Evolutionary conservation across 2,329 filamentous ascomycete species (phyloP).

Genomic region (Nigrospora sphaerica): DNA sequence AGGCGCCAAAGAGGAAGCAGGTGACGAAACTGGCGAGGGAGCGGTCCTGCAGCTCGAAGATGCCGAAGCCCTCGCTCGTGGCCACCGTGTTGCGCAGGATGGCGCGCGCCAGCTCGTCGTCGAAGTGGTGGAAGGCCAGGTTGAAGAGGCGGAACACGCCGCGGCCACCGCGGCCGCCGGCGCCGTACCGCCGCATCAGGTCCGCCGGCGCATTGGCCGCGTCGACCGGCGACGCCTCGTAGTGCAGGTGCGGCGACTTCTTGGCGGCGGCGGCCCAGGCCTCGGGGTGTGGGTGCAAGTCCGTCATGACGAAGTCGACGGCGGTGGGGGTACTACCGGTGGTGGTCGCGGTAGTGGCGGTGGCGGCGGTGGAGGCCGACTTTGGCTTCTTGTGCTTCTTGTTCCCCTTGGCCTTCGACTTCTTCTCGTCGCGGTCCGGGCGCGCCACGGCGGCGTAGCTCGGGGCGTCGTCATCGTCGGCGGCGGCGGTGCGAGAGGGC

Average conservation of each 20-base stretch:
- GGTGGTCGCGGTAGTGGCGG: constrained; percentile 4
- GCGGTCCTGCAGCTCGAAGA: constrained; percentile 70
- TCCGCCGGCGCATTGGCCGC: constrained; percentile 51
- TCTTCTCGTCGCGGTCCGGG: neutral
- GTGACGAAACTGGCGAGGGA: constrained; percentile 46
- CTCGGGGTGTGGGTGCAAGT: constrained; percentile 56
- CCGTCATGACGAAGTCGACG: constrained; percentile 57
- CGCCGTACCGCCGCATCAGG: constrained; percentile 28
- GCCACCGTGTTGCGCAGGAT: constrained; percentile 59
- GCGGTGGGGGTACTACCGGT: constrained; percentile 12
- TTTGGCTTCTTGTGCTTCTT: neutral
- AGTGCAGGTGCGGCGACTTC: constrained; percentile 49
- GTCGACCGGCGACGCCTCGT: constrained; percentile 55
- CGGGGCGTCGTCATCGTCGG: constrained; percentile 11
- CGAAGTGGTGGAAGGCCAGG: constrained; percentile 72
- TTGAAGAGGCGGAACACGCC: constrained; percentile 64
- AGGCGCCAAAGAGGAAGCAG: constrained; percentile 43
- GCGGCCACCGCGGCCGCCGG: constrained; percentile 27
- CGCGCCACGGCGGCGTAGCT: constrained; percentile 14
- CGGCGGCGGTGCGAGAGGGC: constrained; percentile 18
- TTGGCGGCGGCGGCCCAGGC: constrained; percentile 50
- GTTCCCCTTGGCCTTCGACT: constrained; percentile 3
- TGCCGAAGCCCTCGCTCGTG: constrained; percentile 60
- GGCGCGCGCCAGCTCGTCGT: constrained; percentile 50
- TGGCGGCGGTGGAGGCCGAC: constrained; percentile 2